A percentile compares a stretch with the other conserved stretches of the same genome.
Evolutionary conservation across 2,329 filamentous ascomycete species (phyloP).

Genomic region (Fusarium fracticaudum): DNA sequence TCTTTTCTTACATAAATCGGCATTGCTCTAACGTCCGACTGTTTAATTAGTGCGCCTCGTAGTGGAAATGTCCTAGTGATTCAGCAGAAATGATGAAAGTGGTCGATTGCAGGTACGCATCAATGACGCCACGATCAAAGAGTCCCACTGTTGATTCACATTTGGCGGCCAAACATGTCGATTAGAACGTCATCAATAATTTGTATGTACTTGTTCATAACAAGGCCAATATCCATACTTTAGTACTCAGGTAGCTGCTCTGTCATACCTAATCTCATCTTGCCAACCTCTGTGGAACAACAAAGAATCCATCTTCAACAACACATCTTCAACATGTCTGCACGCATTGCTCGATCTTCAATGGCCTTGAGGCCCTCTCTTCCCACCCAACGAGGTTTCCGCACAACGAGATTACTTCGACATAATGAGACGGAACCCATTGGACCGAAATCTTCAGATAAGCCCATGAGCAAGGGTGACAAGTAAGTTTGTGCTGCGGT

Average conservation of each 20-base stretch:
- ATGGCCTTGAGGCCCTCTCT: slow-evolving; percentile 14
- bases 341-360: slow-evolving; percentile 26
- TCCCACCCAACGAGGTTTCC: slow-evolving; percentile 12
- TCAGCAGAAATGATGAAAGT: slow-evolving; percentile 25
- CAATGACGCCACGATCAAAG: slow-evolving; percentile 38
- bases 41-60: not conserved
- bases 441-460: not conserved
- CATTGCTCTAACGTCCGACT: fast-evolving
- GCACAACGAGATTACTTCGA: not conserved
- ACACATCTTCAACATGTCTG: slow-evolving; percentile 19
- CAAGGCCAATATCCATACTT: not conserved
- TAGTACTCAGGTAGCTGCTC: not conserved
- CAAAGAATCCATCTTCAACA: not conserved
- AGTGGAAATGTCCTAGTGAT: not conserved
- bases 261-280: not conserved
- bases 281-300: not conserved
- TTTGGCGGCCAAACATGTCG: not conserved
- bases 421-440: slow-evolving; percentile 2
- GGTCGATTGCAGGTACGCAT: slow-evolving; percentile 29
- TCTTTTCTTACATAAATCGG: not conserved
- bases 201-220: not conserved
- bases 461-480: not conserved
- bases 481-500: not conserved
- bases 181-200: slow-evolving; percentile 10
- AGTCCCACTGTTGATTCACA: slow-evolving; percentile 16